These are phyloP conservation scores for Dactylella cylindrospora DNA, from an alignment of 2,329 filamentous ascomycete genomes.

Conservation along the genomic window DNA sequence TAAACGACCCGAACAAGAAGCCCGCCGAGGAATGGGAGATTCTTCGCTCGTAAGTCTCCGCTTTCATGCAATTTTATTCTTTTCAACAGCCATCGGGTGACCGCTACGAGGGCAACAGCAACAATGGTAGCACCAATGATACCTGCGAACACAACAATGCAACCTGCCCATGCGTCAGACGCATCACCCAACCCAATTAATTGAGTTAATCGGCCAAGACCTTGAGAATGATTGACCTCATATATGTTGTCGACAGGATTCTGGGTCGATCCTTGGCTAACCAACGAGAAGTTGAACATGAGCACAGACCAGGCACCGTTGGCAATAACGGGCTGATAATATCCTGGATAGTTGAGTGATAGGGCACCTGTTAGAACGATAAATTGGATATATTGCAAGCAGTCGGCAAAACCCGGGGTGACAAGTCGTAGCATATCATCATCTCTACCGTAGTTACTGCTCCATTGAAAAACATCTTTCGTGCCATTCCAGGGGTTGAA, in stretches of 20 bases:
- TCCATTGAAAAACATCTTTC: constrained; percentile 87
- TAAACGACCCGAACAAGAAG: constrained; percentile 76
- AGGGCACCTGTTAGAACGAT: constrained; percentile 83
- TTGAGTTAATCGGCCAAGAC: constrained; percentile 76
- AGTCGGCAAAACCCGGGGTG: constrained; percentile 94
- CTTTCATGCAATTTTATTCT: constrained; percentile 70
- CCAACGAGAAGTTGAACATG: constrained; percentile 86
- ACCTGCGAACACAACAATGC: constrained; percentile 85
- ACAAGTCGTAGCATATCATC: constrained; percentile 87
- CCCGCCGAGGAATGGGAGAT: constrained; percentile 69
- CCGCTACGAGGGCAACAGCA: constrained; percentile 74
- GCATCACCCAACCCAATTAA: constrained; percentile 75
- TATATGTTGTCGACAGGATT: constrained; percentile 85
- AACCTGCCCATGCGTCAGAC: constrained; percentile 86
- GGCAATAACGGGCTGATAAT: constrained; percentile 87
- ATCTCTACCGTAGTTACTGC: constrained; percentile 95
- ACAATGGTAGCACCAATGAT: constrained; percentile 69
- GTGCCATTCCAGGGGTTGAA: constrained; percentile 88
- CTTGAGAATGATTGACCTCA: constrained; percentile 72
- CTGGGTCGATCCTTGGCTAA: constrained; percentile 61
- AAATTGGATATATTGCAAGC: constrained; percentile 95
- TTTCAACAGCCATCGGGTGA: constrained; percentile 73
- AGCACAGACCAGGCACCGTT: constrained; percentile 84
- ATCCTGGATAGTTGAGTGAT: constrained; percentile 86
- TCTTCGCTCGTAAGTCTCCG: constrained; percentile 87